Base-by-base conservation (phyloP, 805 yeast species). In the Zygotorulaspora sp. region DNA sequence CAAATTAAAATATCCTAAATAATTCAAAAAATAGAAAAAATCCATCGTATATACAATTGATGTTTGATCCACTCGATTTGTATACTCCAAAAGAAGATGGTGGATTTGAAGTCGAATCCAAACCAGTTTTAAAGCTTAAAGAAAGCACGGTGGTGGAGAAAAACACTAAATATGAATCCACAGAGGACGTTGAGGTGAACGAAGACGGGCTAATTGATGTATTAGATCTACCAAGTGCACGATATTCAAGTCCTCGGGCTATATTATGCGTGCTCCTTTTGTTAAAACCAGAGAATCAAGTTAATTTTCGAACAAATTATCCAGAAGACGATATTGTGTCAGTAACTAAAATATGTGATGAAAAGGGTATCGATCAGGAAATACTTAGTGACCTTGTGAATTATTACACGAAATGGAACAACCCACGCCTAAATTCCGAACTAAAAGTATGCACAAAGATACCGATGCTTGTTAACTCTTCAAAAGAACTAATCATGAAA, bases 171-270 rank as follows among this genome's bases (percentile, higher is more conserved):
- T n/a, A n/a, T n/a, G n/a, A n/a, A n/a, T n/a, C n/a, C n/a, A n/a
- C n/a, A n/a, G n/a, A n/a, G n/a, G n/a, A n/a, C n/a, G n/a, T 24
- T 10, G 32, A 31, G 3, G 55, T 55, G 13, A 54, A 50, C 11
- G 47, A 50, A 14, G 59, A 49, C 17, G 52, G 44, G 1, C 70
- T 72, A 0, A 46, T 80, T 1, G 80, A 78, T 40, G 51, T 72
- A 0, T 62, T 80, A 4, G 90, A 83, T 50, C 58, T 83, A 2
- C 90, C 92, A 0, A 49, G 58, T 3, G 59, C 62, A 5, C 50
- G 48, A 8, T 53, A 58, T 13, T 80, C 85, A 0, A 75, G 84
- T 1, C 55, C 55, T 5, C 52, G 44, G 1, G 77, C 74, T 0
- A 49, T 82, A 1, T 12, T 62, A 2, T 57, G 71, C 2, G 49